Base-by-base conservation (phyloP, 106 monocot genomes). In the Triglochin maritima region DNA sequence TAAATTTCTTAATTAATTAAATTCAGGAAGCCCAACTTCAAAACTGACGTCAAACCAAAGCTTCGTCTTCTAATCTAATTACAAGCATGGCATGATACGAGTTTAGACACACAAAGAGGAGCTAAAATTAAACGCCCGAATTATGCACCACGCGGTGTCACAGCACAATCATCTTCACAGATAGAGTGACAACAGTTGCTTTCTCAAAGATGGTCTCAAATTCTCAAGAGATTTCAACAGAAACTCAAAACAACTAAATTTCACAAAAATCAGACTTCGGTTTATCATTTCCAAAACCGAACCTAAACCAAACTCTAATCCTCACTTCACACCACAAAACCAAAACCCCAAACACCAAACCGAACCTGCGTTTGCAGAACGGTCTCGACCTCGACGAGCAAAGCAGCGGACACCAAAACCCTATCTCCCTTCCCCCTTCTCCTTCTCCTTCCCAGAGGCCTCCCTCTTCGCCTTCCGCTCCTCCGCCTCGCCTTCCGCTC, bases 361-460 rank as follows among this genome's bases (percentile, higher is more conserved):
- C 46, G 12, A 41, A 96, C 95, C 90, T 90, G 90, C 9, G 95
- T 85, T 64, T 96, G 90, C 61, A 96, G 80, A 47, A 96, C 95
- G 3, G 77, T 88, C 73, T 90, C 95, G 15, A 88, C 56, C 79
- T 96, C 85, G 74, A 77, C 74, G 17, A 85, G 66, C 95, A 96
- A 90, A 17, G 83, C 75, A 3, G 75, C 76, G 3, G 95, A 88
- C 50, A 87, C 83, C 71, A 96, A 47, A 63, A 90, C 73, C 65
- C 65, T 71, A 17, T 75, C 80, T 66, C 65, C 57, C 47, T 57
- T 50, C 12, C 58, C 56, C 61, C 65, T 50, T 7, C 17, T 47
- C 15, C 59, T 52, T 17, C 9, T 60, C 57, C 55, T 51, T 50
- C 69, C 44, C 55, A 50, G 13, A 43, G 65, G 44, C 68, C 59